Evolutionary conservation across 2,329 filamentous ascomycete species (phyloP).

Genomic region (Diaporthe vexans): DNA sequence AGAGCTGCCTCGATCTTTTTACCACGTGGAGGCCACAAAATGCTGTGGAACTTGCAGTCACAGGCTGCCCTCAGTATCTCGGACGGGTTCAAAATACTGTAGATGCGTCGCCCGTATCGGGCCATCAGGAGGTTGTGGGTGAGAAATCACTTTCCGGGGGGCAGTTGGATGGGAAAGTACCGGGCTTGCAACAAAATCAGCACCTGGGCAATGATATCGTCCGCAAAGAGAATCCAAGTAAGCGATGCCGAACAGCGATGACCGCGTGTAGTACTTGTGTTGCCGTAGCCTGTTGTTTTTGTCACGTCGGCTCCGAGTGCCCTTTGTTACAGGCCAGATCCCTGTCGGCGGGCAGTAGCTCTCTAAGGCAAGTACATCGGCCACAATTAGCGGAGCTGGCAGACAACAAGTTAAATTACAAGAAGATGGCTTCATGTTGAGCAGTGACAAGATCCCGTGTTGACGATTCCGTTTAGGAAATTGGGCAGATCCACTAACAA

Average conservation of each 20-base stretch:
- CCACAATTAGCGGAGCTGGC: slow-evolving; percentile 36
- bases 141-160: background rate
- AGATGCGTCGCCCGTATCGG: background rate
- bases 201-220: background rate
- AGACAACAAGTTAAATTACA: slow-evolving; percentile 23
- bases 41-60: too few species aligned
- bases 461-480: slow-evolving; percentile 30
- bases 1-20: too few species aligned
- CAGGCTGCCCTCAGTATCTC: too few species aligned
- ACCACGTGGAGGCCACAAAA: too few species aligned
- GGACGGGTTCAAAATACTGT: background rate
- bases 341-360: slow-evolving; percentile 23
- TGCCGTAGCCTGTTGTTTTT: slow-evolving; percentile 23
- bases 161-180: background rate
- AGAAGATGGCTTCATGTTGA: slow-evolving; percentile 25
- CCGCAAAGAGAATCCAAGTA: background rate
- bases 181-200: background rate
- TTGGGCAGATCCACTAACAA: slow-evolving; percentile 36
- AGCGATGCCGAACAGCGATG: background rate
- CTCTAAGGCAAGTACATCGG: slow-evolving; percentile 27
- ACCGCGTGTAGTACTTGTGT: slow-evolving; percentile 10
- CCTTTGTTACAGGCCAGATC: slow-evolving; percentile 21
- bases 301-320: slow-evolving; percentile 23
- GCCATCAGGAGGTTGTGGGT: background rate
- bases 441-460: slow-evolving; percentile 28